phyloP scores from a whole-genome alignment of 345 rosid genomes.

The Brassica carinata region DNA sequence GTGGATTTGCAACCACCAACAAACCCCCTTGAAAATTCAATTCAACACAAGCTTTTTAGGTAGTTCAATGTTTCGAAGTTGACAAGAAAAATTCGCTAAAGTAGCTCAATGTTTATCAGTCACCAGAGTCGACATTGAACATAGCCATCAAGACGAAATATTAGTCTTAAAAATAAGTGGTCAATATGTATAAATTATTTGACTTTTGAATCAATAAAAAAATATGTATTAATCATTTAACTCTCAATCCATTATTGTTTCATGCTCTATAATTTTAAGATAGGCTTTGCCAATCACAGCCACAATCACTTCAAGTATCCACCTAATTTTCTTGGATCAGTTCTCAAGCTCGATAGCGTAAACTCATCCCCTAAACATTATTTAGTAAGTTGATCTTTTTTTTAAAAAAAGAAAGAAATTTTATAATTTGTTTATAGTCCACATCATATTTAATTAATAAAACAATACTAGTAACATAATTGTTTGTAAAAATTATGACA shows the following conservation, averaged over 20 bases:
- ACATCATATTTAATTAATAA: too few relatives aligned
- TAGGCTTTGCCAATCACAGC: not conserved
- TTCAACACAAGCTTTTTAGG: not conserved
- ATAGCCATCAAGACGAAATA: not conserved
- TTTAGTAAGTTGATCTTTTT: too few relatives aligned
- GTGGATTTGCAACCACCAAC: not conserved
- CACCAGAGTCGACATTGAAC: not conserved
- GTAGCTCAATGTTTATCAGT: not conserved
- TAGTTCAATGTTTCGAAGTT: not conserved
- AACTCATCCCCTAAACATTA: not conserved
- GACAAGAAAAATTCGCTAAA: not conserved
- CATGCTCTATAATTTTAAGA: not conserved
- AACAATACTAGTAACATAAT: too few relatives aligned
- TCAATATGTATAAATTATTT: not conserved
- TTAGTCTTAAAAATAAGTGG: not conserved
- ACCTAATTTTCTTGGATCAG: not conserved
- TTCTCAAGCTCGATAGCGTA: not conserved
- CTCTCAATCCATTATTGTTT: not conserved
- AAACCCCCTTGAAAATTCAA: not conserved
- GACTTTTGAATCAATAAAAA: not conserved
- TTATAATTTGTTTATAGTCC: too few relatives aligned
- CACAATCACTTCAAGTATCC: not conserved
- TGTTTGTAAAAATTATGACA: too few relatives aligned
- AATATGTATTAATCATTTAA: not conserved
- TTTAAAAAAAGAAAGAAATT: too few relatives aligned